Evolutionary conservation across 768 basidiomycete species (phyloP).

Genomic region (Mycena metata): DNA sequence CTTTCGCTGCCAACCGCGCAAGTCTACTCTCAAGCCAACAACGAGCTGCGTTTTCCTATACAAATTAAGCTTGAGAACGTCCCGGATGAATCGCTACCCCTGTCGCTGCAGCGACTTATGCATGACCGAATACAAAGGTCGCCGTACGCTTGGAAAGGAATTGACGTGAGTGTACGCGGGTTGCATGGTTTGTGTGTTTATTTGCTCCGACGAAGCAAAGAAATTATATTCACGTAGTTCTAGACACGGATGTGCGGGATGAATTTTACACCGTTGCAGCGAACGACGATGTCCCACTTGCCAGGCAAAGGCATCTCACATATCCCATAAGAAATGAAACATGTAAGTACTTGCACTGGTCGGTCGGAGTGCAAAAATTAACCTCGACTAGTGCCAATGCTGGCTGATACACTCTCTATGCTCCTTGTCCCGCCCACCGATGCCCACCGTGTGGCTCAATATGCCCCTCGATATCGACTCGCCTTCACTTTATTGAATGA

Average conservation of each 20-base stretch:
- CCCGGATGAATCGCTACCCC: conserved; percentile 27
- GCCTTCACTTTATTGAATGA: conserved; percentile 96
- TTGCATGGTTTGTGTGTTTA: conserved; percentile 49
- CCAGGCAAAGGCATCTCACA: conserved; percentile 47
- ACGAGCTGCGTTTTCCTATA: conserved; percentile 62
- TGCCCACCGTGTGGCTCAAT: conserved; percentile 73
- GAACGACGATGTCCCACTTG: conserved; percentile 34
- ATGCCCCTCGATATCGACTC: conserved; percentile 85
- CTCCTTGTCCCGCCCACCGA: conserved; percentile 55
- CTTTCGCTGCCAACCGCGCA: conserved; percentile 75
- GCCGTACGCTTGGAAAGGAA: conserved; percentile 56
- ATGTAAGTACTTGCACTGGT: conserved; percentile 36
- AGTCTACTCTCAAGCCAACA: conserved; percentile 65
- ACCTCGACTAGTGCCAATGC: conserved; percentile 37
- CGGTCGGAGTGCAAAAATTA: background rate
- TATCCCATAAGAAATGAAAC: conserved; percentile 44
- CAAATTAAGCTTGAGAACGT: conserved; percentile 53
- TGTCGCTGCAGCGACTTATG: conserved; percentile 43
- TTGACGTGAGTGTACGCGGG: conserved; percentile 53
- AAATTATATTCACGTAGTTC: background rate
- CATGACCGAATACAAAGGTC: conserved; percentile 42
- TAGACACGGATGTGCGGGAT: conserved; percentile 28
- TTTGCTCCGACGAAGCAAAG: too few species aligned
- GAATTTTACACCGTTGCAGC: conserved; percentile 44
- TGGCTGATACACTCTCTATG: conserved; percentile 50